Conservation (phyloP, 345 rosid genomes). For the Clausena lansium region DNA sequence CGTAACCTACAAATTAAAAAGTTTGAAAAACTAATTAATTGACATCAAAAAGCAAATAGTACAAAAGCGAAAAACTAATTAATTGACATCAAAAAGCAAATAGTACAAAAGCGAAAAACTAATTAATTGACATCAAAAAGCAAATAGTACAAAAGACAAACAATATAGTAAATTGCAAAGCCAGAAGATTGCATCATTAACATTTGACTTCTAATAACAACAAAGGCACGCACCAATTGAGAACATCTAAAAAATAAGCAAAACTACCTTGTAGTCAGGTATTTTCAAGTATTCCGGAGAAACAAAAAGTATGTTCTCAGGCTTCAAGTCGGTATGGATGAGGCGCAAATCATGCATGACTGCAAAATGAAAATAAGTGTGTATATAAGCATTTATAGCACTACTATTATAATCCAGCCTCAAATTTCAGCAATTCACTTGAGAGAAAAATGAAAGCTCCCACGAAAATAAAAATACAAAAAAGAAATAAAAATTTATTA, state of each 20-base stretch:
- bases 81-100: background rate
- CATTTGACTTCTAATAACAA: background rate
- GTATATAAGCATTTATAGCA: conserved; percentile 11
- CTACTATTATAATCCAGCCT: background rate
- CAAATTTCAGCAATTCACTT: background rate
- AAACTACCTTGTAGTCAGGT: conserved; percentile 57
- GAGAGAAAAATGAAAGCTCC: background rate
- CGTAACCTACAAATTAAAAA: conserved; percentile 29
- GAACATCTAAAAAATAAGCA: background rate
- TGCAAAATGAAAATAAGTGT: conserved; percentile 29
- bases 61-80: background rate
- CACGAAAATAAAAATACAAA: background rate
- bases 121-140: background rate
- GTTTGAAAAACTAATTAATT: background rate
- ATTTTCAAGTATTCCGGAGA: conserved; percentile 58
- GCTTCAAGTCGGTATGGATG: conserved; percentile 69
- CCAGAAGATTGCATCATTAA: background rate
- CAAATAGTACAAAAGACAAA: background rate
- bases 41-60: no score
- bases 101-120: no score
- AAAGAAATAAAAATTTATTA: conserved; percentile 1
- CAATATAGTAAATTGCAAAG: background rate
- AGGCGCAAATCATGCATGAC: conserved; percentile 67
- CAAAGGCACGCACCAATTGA: background rate
- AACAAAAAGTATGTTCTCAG: conserved; percentile 64